Conservation (phyloP, 1,139 yeast species). For the Diutina mesorugosa region DNA sequence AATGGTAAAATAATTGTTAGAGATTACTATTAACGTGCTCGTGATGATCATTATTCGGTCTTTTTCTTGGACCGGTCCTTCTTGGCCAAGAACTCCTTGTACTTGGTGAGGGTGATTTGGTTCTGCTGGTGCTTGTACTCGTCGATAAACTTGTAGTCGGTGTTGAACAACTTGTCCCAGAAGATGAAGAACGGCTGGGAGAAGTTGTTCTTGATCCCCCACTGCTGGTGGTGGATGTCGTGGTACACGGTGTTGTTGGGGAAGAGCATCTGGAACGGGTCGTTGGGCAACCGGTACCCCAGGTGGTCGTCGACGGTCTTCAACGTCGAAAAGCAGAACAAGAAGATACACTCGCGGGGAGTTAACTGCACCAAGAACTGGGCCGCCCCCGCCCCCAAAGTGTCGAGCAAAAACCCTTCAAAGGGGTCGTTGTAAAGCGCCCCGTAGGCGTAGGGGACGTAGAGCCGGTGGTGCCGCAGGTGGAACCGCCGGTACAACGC, state of each 20-base stretch:
- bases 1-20: too few species aligned
- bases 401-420: slow-evolving; percentile 87
- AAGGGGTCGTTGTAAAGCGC: slow-evolving; percentile 89
- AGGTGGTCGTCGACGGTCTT: slow-evolving; percentile 98
- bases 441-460: slow-evolving; percentile 95
- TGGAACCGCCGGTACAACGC: slow-evolving; percentile 69
- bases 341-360: slow-evolving; percentile 61
- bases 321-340: slow-evolving; percentile 81
- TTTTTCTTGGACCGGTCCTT: slow-evolving; percentile 10
- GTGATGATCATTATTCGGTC: background rate
- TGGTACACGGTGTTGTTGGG: slow-evolving; percentile 95
- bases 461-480: slow-evolving; percentile 85
- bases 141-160: slow-evolving; percentile 59
- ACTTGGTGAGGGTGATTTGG: slow-evolving; percentile 47
- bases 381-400: slow-evolving; percentile 85
- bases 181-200: slow-evolving; percentile 95
- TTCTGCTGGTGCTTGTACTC: slow-evolving; percentile 44
- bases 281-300: slow-evolving; percentile 86
- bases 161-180: slow-evolving; percentile 70
- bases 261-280: slow-evolving; percentile 76
- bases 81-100: slow-evolving; percentile 45
- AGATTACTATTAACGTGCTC: background rate
- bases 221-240: slow-evolving; percentile 92
- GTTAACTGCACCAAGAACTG: slow-evolving; percentile 47
- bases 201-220: slow-evolving; percentile 88